phyloP scores from a whole-genome alignment of 192 early-diverging fungal species.

The Rhizophagus prolifer region DNA sequence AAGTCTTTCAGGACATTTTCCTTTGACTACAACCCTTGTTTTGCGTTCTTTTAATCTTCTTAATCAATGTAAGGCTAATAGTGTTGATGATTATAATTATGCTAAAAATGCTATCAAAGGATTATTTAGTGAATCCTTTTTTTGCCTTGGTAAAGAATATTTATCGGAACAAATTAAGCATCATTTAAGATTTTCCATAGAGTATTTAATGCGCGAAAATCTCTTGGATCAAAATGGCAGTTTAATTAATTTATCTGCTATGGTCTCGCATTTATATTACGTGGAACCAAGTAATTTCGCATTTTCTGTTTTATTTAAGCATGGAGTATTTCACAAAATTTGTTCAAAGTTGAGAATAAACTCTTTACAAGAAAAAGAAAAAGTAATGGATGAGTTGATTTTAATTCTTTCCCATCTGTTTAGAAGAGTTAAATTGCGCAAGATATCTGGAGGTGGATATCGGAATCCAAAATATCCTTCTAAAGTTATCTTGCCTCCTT shows the following conservation, averaged over 20 bases:
- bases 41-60: constrained; percentile 38
- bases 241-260: constrained; percentile 32
- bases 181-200: constrained; percentile 45
- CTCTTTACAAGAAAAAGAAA: neutral
- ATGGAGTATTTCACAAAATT: constrained; percentile 41
- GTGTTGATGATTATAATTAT: neutral
- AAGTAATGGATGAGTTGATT: constrained; percentile 4
- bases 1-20: constrained; percentile 40
- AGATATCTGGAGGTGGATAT: neutral
- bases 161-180: constrained; percentile 38
- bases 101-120: constrained; percentile 21
- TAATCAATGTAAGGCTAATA: neutral
- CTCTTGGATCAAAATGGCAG: constrained; percentile 29
- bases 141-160: constrained; percentile 34
- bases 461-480: constrained; percentile 3
- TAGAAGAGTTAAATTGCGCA: constrained; percentile 10
- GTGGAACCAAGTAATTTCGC: constrained; percentile 39
- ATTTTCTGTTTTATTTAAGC: constrained; percentile 39
- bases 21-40: constrained; percentile 41
- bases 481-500: neutral
- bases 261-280: constrained; percentile 38
- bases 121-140: constrained; percentile 31
- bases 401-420: constrained; percentile 21
- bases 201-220: constrained; percentile 38
- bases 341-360: neutral